Evolutionary conservation across 352 stramenopile genomes (phyloP).

Genomic region (Globisporangium paroecandrum): DNA sequence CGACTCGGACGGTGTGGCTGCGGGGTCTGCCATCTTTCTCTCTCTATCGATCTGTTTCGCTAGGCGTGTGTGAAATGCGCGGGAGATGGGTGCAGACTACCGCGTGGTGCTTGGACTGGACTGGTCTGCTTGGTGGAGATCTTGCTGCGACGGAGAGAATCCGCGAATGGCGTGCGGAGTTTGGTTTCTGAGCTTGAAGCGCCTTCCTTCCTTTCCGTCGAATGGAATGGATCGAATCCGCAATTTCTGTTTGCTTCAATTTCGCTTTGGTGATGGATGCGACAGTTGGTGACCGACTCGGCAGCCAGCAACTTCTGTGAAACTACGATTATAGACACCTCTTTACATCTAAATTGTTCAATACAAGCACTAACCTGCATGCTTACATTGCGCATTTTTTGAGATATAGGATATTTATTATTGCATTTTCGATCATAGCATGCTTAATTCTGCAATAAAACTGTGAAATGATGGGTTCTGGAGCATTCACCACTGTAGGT

Average conservation of each 20-base stretch:
- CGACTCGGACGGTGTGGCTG: not conserved
- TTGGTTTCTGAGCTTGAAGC: constrained; percentile 4
- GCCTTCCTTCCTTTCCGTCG: not conserved
- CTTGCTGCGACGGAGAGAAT: not conserved
- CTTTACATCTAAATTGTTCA: not conserved
- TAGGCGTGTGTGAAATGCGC: not conserved
- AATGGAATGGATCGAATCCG: not conserved
- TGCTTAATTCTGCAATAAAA: not conserved
- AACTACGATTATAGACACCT: not conserved
- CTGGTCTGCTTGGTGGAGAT: constrained; percentile 1
- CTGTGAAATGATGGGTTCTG: not conserved
- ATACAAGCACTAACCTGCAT: not conserved
- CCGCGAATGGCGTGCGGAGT: constrained; percentile 1
- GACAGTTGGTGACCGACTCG: constrained; percentile 1
- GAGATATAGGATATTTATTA: too few species aligned
- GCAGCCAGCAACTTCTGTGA: not conserved
- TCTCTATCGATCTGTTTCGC: not conserved
- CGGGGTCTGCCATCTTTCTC: not conserved
- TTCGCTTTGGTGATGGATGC: constrained; percentile 4
- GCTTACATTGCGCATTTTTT: not conserved
- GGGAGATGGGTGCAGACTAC: not conserved
- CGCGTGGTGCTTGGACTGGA: not conserved
- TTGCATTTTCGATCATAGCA: not conserved
- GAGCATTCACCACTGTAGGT: not conserved
- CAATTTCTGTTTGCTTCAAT: constrained; percentile 1